phyloP scores from a whole-genome alignment of 495 filamentous ascomycete species.

The Lindgomyces ingoldianus region DNA sequence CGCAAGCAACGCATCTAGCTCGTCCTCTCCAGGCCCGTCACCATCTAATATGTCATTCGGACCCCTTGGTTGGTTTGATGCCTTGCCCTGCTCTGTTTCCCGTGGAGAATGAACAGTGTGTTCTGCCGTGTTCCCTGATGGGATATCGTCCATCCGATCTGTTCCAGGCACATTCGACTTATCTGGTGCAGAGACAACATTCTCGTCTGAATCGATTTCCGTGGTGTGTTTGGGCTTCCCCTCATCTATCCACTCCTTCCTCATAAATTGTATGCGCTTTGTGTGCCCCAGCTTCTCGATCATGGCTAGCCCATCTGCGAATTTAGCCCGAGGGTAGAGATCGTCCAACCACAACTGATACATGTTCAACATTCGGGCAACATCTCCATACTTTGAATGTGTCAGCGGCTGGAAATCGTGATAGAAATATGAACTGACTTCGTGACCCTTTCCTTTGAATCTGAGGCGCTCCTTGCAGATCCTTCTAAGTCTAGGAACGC shows the following conservation, averaged over 20 bases:
- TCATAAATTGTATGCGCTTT: constrained; percentile 68
- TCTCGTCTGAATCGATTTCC: constrained; percentile 15
- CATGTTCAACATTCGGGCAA: constrained; percentile 76
- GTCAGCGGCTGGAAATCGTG: not conserved
- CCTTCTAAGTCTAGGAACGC: constrained; percentile 78
- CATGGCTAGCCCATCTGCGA: constrained; percentile 84
- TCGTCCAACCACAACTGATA: constrained; percentile 98
- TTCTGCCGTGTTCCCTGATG: not conserved
- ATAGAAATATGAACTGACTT: constrained; percentile 54
- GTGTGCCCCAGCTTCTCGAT: constrained; percentile 93
- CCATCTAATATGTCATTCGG: not conserved
- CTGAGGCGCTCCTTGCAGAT: constrained; percentile 70
- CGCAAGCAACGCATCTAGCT: constrained; percentile 51
- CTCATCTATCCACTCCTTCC: constrained; percentile 86
- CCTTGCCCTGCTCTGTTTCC: not conserved
- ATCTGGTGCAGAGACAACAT: not conserved
- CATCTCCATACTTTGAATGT: constrained; percentile 72
- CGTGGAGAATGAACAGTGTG: not conserved
- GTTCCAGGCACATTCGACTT: not conserved
- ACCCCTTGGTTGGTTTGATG: not conserved
- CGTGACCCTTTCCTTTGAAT: constrained; percentile 91
- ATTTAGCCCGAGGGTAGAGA: constrained; percentile 90
- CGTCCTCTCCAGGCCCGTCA: constrained; percentile 47
- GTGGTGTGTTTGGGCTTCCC: constrained; percentile 46
- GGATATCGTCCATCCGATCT: constrained; percentile 9